These are phyloP conservation scores for Wallemia mellicola DNA, from an alignment of 1,284 basidiomycete species.

Conservation along the genomic window DNA sequence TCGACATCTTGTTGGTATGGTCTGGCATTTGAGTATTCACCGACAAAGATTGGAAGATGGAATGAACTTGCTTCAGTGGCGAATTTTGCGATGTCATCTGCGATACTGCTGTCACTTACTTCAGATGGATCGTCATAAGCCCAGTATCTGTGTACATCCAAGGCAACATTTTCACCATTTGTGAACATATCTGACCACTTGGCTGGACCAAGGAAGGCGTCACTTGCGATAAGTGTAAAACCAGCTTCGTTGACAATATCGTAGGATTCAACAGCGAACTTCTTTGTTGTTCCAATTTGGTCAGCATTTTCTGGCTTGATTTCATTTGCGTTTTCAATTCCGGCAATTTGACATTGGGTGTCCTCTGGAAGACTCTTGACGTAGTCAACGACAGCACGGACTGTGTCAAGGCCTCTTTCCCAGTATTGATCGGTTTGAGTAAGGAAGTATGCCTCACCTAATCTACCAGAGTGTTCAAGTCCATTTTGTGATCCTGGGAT, in stretches of 20 bases:
- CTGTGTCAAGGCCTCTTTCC: neutral
- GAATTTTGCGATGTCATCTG: neutral
- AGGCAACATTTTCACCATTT: neutral
- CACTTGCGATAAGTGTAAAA: neutral
- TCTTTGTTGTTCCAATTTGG: neutral
- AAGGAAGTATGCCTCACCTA: conserved; percentile 1
- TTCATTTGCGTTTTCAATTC: neutral
- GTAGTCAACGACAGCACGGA: neutral
- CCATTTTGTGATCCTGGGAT: neutral
- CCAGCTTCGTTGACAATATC: neutral
- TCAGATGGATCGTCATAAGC: neutral
- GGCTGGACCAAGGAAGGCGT: neutral
- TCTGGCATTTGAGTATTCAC: neutral
- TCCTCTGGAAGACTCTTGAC: neutral
- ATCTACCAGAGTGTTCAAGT: neutral
- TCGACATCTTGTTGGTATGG: neutral
- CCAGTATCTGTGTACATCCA: neutral
- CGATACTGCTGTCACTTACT: neutral
- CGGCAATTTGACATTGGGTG: neutral
- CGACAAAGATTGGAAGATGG: neutral
- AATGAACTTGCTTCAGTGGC: neutral
- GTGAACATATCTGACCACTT: neutral
- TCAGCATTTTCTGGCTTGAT: neutral
- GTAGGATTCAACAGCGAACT: neutral
- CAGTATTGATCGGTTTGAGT: neutral